Base-by-base conservation (phyloP, 108 stramenopile species). In the Cyclotella kingstonii region DNA sequence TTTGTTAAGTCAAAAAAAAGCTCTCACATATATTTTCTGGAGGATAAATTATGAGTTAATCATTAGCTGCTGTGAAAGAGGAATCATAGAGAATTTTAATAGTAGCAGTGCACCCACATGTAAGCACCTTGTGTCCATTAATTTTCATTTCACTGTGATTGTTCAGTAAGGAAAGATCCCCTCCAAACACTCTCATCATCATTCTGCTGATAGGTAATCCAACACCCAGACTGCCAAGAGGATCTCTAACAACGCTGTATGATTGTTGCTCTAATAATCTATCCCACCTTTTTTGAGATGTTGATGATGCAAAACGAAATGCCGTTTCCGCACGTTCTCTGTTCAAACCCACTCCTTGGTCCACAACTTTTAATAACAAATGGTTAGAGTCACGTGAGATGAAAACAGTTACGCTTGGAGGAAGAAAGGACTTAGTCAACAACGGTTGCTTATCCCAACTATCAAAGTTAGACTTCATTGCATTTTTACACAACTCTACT, bases 401-500 rank as follows among this genome's bases (percentile, higher is more conserved):
- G 2, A 50, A 33, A 28, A 79, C 50, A 41, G 48, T 31, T 21
- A 68, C 52, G 19, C 9, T 35, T 21, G 54, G 76, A 53, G 78
- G 69, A 5, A 68, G 43, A 18, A 47, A 10, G 12, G 46, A 44
- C 34, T 21, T 26, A 11, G 21, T 6, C 11, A 31, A 25, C 39
- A 15, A 55, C 22, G 30, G 26, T 28, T 38, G 18, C 5, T 42
- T 15, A 39, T 79, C 41, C 63, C 46, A 56, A 48, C 27, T 47
- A 51, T 84, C 67, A 11, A 89, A 71, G 12, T 74, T 81, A 5
- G 84, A 71, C 9, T 76, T 73, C 81, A 87, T 84, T 38, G 76
- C 75, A 74, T 91, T 91, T 47, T 91, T 91, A 6, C 81, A 49
- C 7, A 91, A 40, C 77, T 91, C 90, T 19, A 91, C 85, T 34